phyloP scores from a whole-genome alignment of 2,329 filamentous ascomycete species.

The Dactylonectria macrodidyma region DNA sequence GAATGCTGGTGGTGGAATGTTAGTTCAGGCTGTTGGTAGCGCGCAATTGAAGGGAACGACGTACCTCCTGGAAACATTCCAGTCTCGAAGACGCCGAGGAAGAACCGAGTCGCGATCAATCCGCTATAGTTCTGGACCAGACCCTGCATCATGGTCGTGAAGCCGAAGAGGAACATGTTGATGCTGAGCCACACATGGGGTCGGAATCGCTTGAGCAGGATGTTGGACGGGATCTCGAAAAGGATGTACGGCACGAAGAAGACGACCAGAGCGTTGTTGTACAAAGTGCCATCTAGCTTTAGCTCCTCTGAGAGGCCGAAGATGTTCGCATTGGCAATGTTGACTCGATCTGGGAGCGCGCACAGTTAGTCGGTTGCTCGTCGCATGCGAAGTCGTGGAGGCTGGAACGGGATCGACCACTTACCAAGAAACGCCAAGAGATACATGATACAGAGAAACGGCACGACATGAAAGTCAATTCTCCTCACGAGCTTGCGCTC shows the following conservation, averaged over 20 bases:
- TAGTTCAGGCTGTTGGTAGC: slow-evolving; percentile 59
- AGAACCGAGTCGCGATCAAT: slow-evolving; percentile 85
- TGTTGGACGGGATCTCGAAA: slow-evolving; percentile 77
- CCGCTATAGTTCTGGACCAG: slow-evolving; percentile 84
- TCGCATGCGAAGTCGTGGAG: background rate
- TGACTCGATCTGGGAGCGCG: slow-evolving; percentile 71
- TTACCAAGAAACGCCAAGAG: slow-evolving; percentile 76
- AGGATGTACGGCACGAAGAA: slow-evolving; percentile 87
- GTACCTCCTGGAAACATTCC: slow-evolving; percentile 75
- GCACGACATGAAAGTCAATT: slow-evolving; percentile 80
- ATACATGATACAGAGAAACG: slow-evolving; percentile 81
- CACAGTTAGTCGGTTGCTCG: slow-evolving; percentile 10
- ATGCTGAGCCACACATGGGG: slow-evolving; percentile 81
- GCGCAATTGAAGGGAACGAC: slow-evolving; percentile 18
- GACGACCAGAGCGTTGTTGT: slow-evolving; percentile 83
- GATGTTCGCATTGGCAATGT: slow-evolving; percentile 83
- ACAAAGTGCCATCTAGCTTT: slow-evolving; percentile 70
- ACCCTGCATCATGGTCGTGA: slow-evolving; percentile 83
- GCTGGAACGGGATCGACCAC: slow-evolving; percentile 26
- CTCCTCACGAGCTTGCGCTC: slow-evolving; percentile 77
- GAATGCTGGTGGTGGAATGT: slow-evolving; percentile 59
- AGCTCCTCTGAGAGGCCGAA: slow-evolving; percentile 77
- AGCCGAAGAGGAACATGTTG: slow-evolving; percentile 89
- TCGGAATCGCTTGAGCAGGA: slow-evolving; percentile 74
- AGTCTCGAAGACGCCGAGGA: slow-evolving; percentile 83